Evolutionary conservation across 352 stramenopile species (phyloP), one percentile per base, ranked within the genome.

Genomic region (Phytophthora rubi): DNA sequence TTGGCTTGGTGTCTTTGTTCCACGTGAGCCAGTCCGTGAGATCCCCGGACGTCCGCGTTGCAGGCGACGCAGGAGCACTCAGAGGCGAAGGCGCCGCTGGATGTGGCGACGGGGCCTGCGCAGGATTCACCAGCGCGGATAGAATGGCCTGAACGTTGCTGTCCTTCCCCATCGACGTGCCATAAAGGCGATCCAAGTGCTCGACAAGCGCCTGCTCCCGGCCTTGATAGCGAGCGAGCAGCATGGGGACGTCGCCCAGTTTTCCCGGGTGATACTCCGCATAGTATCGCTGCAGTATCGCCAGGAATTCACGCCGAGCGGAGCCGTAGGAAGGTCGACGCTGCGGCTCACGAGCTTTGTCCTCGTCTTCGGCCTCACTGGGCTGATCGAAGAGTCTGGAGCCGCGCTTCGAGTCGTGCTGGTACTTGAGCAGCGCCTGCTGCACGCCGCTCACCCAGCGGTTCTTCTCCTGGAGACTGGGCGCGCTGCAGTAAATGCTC

Each of bases 141-240:
- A 92, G 62, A 3, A 92, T 52, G 15, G 28, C 42, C 4, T 59
- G 18, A 6, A 93, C 64, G 2, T 71, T 68, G 3, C 18, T 16
- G 28, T 92, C 77, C 12, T 71, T 65, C 4, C 60, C 56, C 28
- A 94, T 56, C 4, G 37, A 48, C 0, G 87, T 90, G 8, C 78
- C 77, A 57, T 93, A 91, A 32, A 94, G 88, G 6, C 79, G 79
- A 63, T 94, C 85, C 10, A 94, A 63, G 37, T 92, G 85, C 13
- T 81, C 74, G 0, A 93, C 53, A 0, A 94, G 68, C 2, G 82
- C 73, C 13, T 70, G 62, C 62, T 94, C 86, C 12, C 85, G 77
- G 4, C 70, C 63, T 33, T 71, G 64, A 59, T 90, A 90, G 45
- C 79, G 73, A 3, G 85, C 72, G 0, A 88, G 6, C 15, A 88